Evolutionary conservation across 2,329 filamentous ascomycete species (phyloP).

Genomic region (Cladosporium sp.): DNA sequence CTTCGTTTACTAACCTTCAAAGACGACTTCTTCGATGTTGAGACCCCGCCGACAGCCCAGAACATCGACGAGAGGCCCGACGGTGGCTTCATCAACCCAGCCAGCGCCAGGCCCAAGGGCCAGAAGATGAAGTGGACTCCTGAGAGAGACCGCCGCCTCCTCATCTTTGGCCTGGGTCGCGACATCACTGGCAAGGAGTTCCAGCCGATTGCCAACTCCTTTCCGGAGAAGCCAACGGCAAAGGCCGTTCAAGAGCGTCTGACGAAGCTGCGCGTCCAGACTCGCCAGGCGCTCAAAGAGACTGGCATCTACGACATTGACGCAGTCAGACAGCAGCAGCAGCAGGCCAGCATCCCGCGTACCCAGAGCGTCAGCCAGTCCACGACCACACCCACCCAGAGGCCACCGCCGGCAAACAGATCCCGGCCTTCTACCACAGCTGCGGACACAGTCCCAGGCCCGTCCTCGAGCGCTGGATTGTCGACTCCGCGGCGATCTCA

Average conservation of each 20-base stretch:
- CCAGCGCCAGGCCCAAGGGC: background rate
- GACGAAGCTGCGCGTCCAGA: conserved; percentile 15
- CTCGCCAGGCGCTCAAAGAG: background rate
- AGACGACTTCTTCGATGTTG: background rate
- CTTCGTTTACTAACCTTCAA: background rate
- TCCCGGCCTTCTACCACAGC: background rate
- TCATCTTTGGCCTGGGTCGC: conserved; percentile 13
- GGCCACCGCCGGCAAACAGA: background rate
- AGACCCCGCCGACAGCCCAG: background rate
- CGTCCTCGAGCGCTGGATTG: background rate
- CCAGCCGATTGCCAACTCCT: conserved; percentile 11
- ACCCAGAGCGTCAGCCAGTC: no score
- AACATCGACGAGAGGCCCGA: background rate
- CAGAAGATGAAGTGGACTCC: conserved; percentile 16
- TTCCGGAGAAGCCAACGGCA: conserved; percentile 13
- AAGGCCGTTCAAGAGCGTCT: conserved; percentile 18
- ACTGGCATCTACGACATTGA: background rate
- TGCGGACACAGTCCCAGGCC: background rate
- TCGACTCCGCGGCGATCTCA: background rate
- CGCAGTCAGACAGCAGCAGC: no score
- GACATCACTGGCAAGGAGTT: conserved; percentile 12
- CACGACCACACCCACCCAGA: background rate
- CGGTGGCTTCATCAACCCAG: background rate
- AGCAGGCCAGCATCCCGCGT: no score
- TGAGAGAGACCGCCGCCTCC: conserved; percentile 14